Conservation (phyloP, 805 yeast species). For the Torulaspora quercuum region DNA sequence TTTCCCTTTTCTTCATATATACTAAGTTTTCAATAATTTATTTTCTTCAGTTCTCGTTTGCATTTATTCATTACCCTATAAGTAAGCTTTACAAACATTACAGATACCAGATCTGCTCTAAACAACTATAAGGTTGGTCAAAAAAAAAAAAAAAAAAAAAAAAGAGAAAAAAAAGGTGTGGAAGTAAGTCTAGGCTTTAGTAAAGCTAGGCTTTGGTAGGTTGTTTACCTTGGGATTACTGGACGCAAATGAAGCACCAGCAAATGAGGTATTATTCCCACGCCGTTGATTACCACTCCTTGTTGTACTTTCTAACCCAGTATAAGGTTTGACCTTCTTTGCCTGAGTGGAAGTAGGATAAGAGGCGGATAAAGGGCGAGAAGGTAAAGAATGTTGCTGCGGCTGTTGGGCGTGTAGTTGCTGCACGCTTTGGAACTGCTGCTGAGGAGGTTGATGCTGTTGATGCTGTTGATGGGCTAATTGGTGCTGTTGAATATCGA, state of each 20-base stretch:
- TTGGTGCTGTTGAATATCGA: constrained; percentile 15
- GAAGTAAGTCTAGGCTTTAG: constrained; percentile 10
- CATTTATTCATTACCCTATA: too few relatives aligned
- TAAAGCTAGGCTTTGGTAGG: constrained; percentile 37
- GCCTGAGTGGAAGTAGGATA: constrained; percentile 1
- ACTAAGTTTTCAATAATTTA: constrained; percentile 1
- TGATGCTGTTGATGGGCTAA: constrained; percentile 7
- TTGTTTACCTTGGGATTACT: constrained; percentile 33
- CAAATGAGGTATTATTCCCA: constrained; percentile 20
- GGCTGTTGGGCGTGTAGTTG: too few relatives aligned
- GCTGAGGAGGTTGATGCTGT: constrained; percentile 6
- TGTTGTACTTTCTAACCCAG: constrained; percentile 3
- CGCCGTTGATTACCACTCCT: constrained; percentile 1
- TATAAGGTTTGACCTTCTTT: constrained; percentile 4
- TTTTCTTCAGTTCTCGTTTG: too few relatives aligned
- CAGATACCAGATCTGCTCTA: constrained; percentile 16
- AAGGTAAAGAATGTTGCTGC: constrained; percentile 2
- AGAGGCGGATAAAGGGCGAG: constrained; percentile 7
- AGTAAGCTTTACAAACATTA: too few relatives aligned
- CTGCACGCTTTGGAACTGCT: too few relatives aligned
- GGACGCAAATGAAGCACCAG: constrained; percentile 38
- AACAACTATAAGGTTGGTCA: background rate
- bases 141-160: constrained; percentile 10
- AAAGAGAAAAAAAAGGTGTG: constrained; percentile 4
- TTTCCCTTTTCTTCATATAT: constrained; percentile 3